phyloP scores from a whole-genome alignment of 2,329 filamentous ascomycete genomes.

The Aspergillaceae sp. region DNA sequence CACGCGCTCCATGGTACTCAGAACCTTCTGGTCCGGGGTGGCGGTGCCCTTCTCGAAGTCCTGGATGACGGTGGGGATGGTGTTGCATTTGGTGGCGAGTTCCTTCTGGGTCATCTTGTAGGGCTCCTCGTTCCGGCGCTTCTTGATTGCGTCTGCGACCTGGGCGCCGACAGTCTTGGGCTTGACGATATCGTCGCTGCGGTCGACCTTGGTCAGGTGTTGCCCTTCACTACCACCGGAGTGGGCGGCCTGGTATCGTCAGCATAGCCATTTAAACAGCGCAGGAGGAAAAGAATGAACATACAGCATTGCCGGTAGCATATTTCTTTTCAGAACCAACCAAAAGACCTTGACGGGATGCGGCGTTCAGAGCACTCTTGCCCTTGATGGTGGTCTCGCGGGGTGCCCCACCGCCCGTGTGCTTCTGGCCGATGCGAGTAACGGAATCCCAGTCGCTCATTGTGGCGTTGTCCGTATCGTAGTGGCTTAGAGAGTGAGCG shows the following conservation, averaged over 20 bases:
- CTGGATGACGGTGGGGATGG: constrained; percentile 67
- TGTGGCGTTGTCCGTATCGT: constrained; percentile 13
- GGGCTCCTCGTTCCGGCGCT: constrained; percentile 68
- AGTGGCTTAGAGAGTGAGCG: background rate
- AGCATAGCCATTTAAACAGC: constrained; percentile 3
- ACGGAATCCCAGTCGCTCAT: constrained; percentile 79
- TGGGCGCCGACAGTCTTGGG: constrained; percentile 78
- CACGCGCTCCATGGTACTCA: constrained; percentile 68
- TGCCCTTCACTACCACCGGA: constrained; percentile 65
- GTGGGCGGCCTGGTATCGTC: constrained; percentile 31
- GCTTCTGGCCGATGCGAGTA: constrained; percentile 90
- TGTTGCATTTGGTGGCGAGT: constrained; percentile 80
- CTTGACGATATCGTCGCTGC: constrained; percentile 93
- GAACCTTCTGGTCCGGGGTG: constrained; percentile 73
- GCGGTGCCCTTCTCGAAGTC: constrained; percentile 78
- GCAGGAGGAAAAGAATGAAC: constrained; percentile 37
- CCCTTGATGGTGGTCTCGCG: constrained; percentile 87
- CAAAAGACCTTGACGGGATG: constrained; percentile 67
- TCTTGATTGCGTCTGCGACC: constrained; percentile 75
- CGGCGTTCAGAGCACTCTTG: constrained; percentile 77
- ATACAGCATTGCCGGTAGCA: constrained; percentile 67
- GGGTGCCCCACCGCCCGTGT: constrained; percentile 54
- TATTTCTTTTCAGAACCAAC: constrained; percentile 90
- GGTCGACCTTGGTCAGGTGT: constrained; percentile 95
- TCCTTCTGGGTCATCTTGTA: constrained; percentile 96